Evolutionary conservation across 805 yeast species (phyloP).

Genomic region (Tetrapisispora taiwanensis): DNA sequence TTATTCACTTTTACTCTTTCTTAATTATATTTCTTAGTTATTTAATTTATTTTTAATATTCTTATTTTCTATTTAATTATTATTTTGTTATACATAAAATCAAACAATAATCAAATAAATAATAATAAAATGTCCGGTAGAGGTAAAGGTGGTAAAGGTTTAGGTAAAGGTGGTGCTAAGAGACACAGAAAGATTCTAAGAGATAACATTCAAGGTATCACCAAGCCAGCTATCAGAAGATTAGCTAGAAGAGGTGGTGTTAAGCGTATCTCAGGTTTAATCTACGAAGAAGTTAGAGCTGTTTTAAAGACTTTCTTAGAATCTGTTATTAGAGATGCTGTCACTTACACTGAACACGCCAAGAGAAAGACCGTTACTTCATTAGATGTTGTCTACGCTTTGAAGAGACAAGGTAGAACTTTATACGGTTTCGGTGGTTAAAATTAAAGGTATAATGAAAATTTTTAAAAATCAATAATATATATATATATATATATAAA

Average conservation of each 20-base stretch:
- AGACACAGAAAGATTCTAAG: constrained; percentile 99
- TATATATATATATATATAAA: not conserved
- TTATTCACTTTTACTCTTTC: too few species aligned
- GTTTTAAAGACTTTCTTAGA: constrained; percentile 93
- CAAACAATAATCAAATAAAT: constrained; percentile 1
- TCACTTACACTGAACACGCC: constrained; percentile 99
- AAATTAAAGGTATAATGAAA: constrained; percentile 12
- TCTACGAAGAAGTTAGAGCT: constrained; percentile 97
- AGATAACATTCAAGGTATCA: constrained; percentile 99
- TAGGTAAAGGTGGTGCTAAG: constrained; percentile 99
- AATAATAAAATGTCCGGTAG: constrained; percentile 78
- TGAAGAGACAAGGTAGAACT: constrained; percentile 99
- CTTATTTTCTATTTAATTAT: too few species aligned
- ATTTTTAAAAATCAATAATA: not conserved
- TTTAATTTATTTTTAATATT: too few species aligned
- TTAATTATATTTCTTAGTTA: too few species aligned
- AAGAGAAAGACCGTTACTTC: constrained; percentile 99
- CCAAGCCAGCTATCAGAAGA: constrained; percentile 99
- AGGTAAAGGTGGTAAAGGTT: constrained; percentile 99
- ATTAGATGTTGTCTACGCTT: constrained; percentile 95
- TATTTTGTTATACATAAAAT: too few species aligned
- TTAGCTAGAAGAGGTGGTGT: constrained; percentile 99
- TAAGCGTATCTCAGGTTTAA: constrained; percentile 97
- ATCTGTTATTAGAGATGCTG: constrained; percentile 97
- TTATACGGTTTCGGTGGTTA: constrained; percentile 99